A percentile compares a stretch with the other conserved stretches of the same genome.
Evolutionary conservation across 2,329 filamentous ascomycete species (phyloP).

Genomic region (Cladophialophora bantiana): DNA sequence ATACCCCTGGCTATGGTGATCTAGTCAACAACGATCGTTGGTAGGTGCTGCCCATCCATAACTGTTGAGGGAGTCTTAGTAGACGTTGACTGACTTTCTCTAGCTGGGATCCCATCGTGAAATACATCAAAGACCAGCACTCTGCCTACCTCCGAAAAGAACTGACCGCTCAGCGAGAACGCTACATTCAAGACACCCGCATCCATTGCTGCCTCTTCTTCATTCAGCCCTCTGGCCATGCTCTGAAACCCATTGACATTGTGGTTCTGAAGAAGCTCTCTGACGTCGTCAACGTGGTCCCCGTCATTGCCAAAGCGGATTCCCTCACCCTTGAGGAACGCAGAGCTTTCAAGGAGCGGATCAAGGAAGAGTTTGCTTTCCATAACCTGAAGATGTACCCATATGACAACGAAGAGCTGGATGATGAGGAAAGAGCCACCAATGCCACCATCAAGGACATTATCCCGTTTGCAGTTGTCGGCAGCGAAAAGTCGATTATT

Average conservation of each 20-base stretch:
- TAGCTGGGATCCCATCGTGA: constrained; percentile 98
- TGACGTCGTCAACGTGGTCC: constrained; percentile 98
- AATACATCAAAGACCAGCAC: constrained; percentile 99
- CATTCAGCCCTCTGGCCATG: constrained; percentile 97
- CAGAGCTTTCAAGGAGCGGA: constrained; percentile 95
- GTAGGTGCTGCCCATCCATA: constrained; percentile 44
- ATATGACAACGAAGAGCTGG: constrained; percentile 98
- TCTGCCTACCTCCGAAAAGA: constrained; percentile 99
- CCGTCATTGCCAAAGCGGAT: constrained; percentile 98
- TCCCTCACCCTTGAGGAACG: constrained; percentile 95
- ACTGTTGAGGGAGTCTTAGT: neutral
- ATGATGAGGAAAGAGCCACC: constrained; percentile 91
- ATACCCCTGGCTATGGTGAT: constrained; percentile 97
- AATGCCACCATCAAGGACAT: constrained; percentile 98
- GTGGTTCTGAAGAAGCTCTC: constrained; percentile 99
- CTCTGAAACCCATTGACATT: constrained; percentile 98
- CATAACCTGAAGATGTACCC: constrained; percentile 99
- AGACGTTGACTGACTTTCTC: constrained; percentile 35
- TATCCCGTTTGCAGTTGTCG: constrained; percentile 96
- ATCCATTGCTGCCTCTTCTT: constrained; percentile 99
- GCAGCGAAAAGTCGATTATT: constrained; percentile 97
- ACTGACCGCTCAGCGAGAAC: constrained; percentile 97
- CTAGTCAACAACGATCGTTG: constrained; percentile 99
- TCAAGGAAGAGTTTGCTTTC: constrained; percentile 99
- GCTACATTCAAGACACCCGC: constrained; percentile 98